Evolutionary conservation across 345 rosid genomes (phyloP).

Genomic region (Euphorbia peplus): DNA sequence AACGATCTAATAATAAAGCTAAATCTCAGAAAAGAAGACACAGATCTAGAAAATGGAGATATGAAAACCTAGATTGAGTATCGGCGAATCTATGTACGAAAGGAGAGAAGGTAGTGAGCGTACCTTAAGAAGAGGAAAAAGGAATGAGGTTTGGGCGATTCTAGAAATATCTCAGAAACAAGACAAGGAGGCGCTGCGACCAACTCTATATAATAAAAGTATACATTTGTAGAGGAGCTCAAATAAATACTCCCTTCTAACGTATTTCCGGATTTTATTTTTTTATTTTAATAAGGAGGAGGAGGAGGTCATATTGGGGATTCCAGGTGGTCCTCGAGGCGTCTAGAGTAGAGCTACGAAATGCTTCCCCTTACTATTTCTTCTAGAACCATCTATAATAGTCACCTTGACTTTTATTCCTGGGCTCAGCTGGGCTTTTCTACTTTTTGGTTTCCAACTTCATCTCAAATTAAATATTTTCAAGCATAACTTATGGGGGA

Average conservation of each 20-base stretch:
- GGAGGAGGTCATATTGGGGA: neutral
- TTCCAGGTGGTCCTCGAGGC: conserved; percentile 9
- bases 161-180: conserved; percentile 5
- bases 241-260: neutral
- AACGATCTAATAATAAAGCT: neutral
- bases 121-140: neutral
- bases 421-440: neutral
- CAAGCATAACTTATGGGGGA: no score
- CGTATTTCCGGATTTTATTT: neutral
- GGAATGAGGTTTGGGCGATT: neutral
- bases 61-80: neutral
- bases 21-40: conserved; percentile 17
- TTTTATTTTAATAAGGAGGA: neutral
- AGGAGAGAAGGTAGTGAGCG: neutral
- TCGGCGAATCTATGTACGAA: neutral
- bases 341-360: conserved; percentile 14
- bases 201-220: no score
- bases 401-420: neutral
- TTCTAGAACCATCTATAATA: conserved; percentile 28
- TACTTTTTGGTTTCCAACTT: no score
- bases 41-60: conserved; percentile 28
- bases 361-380: neutral
- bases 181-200: neutral
- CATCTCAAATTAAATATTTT: no score
- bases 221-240: neutral